Base-by-base conservation (phyloP, 768 basidiomycete genomes). In the Leccinum truebloodii region DNA sequence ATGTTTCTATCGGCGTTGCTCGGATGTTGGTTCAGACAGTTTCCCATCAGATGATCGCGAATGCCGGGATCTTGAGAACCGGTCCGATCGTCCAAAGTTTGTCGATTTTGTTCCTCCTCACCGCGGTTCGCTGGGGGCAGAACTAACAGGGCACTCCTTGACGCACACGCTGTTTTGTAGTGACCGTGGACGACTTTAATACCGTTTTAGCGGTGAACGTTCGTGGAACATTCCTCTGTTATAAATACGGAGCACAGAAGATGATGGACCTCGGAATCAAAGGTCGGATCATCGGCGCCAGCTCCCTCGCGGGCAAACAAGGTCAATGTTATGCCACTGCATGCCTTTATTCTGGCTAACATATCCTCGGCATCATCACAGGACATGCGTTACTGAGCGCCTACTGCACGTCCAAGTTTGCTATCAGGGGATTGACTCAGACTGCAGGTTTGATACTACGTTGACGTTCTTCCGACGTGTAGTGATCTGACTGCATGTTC, bases 251-350 rank as follows among this genome's bases (percentile, higher is more conserved):
- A 13, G 81, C 79, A 7, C 63, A 65, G 26, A 74, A 77, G 60
- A 81, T 81, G 81, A 68, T 81, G 52, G 72, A 75, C 30, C 81
- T 78, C 62, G 79, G 77, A 6, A 63, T 51, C 6, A 77, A 78
- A 12, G 79, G 80, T 1, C 69, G 80, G 16, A 79, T 82, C 16
- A 73, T 81, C 12, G 77, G 79, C 65, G 65, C 59, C 13, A 65
- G 65, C 39, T 83, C 80, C 6, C 60, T 77, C 0, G 73, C 70
- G 1, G 79, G 79, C 24, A 73, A 72, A 60, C 65, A 59, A 69
- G 71, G 71, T 67, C 49, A 46, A 13, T 50, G 22, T 0, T 13
- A 61, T 63, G 6, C 41, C 6, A 14, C 24, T 24, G 24, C 3
- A 50, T 12, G 1, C 20, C 3, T 49, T 49, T 16, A 50, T 52